Evolutionary conservation across 2,329 filamentous ascomycete genomes (phyloP), one percentile per base, ranked within the genome.

Genomic region (Neonectria neomacrospora): DNA sequence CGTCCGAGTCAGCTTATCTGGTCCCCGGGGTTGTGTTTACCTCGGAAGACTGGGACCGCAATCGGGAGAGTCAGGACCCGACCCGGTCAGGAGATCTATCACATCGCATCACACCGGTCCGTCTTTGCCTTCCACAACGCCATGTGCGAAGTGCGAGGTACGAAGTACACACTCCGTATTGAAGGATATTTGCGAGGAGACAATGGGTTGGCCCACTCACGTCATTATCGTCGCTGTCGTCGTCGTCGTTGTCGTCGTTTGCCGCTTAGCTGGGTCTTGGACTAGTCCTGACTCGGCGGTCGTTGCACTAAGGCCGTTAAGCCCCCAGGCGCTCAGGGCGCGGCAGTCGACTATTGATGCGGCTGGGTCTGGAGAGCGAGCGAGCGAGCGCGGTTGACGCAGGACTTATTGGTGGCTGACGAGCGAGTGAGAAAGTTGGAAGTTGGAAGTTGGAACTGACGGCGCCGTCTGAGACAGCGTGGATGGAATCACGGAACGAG

Each of bases 341-440:
- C 61, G 57, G 62, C 34, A 57, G 37, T 54, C 51, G 39, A 55
- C 45, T 58, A 65, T 63, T 56, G 47, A 52, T 56, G 61, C 54
- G 54, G 44, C 48, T 55, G 61, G 54, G 26, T 55, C 51, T 34
- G 54, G 26, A 47, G 44, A 32, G 57, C 44, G 41, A 9, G 3
- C 44, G 41, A 9, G 3, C 30, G 5, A 16, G 30, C 51, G 44
- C 30, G 54, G 34, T 56, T 63, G 32, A 48, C 45, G 55, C 59
- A 66, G 39, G 26, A 59, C 32, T 42, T 42, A n/a, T 50, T 26
- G 53, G 44, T 22, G 28, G 28, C 28, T 30, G 28, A 10, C 28
- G 9, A 10, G 30, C 10, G 30, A 32, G 30, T 8, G 34, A 16
- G 34, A 37, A 37, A 37, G 14, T 37, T 37, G 34, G 34, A 37